Conservation (phyloP, 352 stramenopile genomes). For the Globisporangium barbulae region DNA sequence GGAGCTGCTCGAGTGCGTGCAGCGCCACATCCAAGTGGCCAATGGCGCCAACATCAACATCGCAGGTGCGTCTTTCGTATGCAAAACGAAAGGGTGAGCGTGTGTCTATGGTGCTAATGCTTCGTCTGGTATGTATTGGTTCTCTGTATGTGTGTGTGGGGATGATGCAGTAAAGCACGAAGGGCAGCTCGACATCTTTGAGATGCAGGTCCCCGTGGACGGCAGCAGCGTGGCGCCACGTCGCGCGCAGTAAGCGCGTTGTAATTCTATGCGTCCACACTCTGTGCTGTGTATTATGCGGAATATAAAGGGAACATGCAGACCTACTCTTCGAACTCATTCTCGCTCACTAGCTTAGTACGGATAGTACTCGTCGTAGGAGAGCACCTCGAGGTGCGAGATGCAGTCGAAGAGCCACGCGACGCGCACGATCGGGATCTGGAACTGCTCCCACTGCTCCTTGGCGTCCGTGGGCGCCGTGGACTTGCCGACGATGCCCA, state of each 20-base stretch:
- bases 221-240: conserved; percentile 27
- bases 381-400: conserved; percentile 75
- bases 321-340: not conserved
- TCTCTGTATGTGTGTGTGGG: not conserved
- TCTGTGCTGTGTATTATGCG: conserved; percentile 8
- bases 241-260: conserved; percentile 5
- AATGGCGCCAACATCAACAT: conserved; percentile 90
- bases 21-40: conserved; percentile 84
- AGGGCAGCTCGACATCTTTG: conserved; percentile 85
- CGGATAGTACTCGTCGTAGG: conserved; percentile 86
- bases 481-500: conserved; percentile 77
- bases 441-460: conserved; percentile 53
- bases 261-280: conserved; percentile 2
- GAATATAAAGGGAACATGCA: conserved; percentile 6
- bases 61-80: conserved; percentile 37
- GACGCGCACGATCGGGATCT: conserved; percentile 83
- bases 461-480: conserved; percentile 52
- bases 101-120: too few relatives aligned
- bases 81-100: too few relatives aligned
- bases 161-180: conserved; percentile 75
- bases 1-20: conserved; percentile 83
- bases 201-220: conserved; percentile 89
- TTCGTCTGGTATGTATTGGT: not conserved
- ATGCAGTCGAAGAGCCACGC: conserved; percentile 89
- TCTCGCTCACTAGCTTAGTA: conserved; percentile 35